These are phyloP conservation scores for Leucocoprinus gongylophorus DNA, from an alignment of 1,284 basidiomycete genomes.

Conservation along the genomic window DNA sequence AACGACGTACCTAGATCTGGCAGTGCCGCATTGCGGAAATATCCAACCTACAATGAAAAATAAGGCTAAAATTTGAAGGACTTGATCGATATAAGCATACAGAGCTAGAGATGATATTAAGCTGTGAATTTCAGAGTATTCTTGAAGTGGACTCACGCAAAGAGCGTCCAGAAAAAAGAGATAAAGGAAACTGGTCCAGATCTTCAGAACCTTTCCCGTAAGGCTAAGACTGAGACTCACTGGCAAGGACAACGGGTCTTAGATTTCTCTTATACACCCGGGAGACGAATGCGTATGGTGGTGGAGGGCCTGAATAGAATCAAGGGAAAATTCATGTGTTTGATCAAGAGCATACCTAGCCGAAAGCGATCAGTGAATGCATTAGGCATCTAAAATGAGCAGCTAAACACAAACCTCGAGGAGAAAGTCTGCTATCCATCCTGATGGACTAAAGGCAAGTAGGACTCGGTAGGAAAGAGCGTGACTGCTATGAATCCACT, in stretches of 20 bases:
- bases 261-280: constrained; percentile 48
- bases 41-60: constrained; percentile 40
- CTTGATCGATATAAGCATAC: constrained; percentile 32
- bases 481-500: background rate
- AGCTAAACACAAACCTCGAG: constrained; percentile 24
- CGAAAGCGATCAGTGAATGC: background rate
- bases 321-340: background rate
- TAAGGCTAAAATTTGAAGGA: constrained; percentile 3
- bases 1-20: constrained; percentile 39
- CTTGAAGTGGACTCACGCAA: constrained; percentile 41
- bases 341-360: background rate
- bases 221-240: constrained; percentile 33
- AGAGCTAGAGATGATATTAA: constrained; percentile 32
- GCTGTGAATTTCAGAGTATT: constrained; percentile 5
- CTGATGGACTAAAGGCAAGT: constrained; percentile 2
- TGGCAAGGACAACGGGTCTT: constrained; percentile 48
- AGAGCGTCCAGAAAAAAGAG: constrained; percentile 50
- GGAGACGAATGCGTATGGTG: constrained; percentile 52
- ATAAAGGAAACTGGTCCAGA: constrained; percentile 37
- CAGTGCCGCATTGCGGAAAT: constrained; percentile 46
- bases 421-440: constrained; percentile 28
- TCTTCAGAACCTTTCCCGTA: background rate
- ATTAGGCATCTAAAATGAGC: background rate
- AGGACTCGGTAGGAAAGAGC: background rate
- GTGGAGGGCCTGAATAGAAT: constrained; percentile 38